Evolutionary conservation across 805 yeast genomes (phyloP).

Genomic region (Schwanniomyces occidentalis): DNA sequence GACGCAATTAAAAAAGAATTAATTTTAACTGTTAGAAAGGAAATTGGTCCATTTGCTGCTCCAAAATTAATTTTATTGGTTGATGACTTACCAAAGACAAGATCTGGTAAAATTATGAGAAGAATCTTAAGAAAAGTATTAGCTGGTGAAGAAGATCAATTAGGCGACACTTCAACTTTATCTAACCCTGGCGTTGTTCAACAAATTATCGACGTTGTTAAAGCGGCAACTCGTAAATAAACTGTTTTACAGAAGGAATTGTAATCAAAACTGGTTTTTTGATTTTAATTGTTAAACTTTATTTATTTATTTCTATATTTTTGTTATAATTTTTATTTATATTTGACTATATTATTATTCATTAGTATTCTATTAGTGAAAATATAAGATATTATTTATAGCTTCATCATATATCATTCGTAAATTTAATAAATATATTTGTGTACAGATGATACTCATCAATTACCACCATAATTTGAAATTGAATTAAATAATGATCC

Average conservation of each 20-base stretch:
- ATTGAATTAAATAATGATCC: conserved; percentile 47
- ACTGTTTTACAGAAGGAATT: no score
- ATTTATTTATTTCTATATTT: no score
- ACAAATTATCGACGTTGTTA: conserved; percentile 69
- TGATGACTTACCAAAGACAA: conserved; percentile 93
- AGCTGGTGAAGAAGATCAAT: conserved; percentile 86
- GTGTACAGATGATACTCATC: no score
- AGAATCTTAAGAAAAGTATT: conserved; percentile 92
- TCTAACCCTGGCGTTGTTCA: conserved; percentile 85
- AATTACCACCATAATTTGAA: no score
- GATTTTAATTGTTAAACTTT: no score
- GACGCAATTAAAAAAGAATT: conserved; percentile 71
- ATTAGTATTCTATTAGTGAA: no score
- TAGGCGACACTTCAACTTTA: conserved; percentile 90
- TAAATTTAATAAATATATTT: no score
- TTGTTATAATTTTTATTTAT: no score
- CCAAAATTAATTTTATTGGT: conserved; percentile 86
- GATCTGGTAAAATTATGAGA: conserved; percentile 99
- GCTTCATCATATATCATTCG: no score
- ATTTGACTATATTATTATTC: no score
- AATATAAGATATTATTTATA: no score
- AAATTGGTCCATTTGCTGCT: conserved; percentile 94
- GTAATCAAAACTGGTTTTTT: no score
- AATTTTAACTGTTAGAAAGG: conserved; percentile 84
- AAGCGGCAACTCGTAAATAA: conserved; percentile 17